Conservation (phyloP, 148 eudicot genomes). For the Gaultheria prostrata region DNA sequence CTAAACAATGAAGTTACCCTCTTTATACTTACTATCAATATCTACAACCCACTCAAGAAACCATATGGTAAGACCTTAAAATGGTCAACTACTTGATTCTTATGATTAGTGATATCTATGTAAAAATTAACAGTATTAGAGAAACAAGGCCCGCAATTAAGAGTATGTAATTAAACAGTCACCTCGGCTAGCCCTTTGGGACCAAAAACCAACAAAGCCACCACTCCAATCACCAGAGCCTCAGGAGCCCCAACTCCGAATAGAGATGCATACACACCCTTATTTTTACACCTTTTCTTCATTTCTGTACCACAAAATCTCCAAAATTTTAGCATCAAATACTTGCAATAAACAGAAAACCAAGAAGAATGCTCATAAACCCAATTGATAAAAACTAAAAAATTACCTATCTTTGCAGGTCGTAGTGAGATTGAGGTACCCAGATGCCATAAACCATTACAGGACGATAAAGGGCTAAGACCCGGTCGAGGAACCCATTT, state of each 20-base stretch:
- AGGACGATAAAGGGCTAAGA: slow-evolving; percentile 36
- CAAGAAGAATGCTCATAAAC: neutral
- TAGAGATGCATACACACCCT: slow-evolving; percentile 74
- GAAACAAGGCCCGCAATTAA: neutral
- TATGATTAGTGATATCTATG: neutral
- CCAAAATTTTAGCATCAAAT: neutral
- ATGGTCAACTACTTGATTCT: neutral
- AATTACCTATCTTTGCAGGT: slow-evolving; percentile 36
- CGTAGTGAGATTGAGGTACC: slow-evolving; percentile 40
- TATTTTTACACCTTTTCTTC: slow-evolving; percentile 49
- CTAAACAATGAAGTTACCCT: neutral
- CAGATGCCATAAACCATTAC: slow-evolving; percentile 54
- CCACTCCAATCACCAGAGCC: slow-evolving; percentile 93
- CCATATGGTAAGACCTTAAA: neutral
- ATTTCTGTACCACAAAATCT: slow-evolving; percentile 43
- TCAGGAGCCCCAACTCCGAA: slow-evolving; percentile 99
- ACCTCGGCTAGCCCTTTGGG: slow-evolving; percentile 99
- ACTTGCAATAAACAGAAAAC: neutral
- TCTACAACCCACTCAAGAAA: neutral
- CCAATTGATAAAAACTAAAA: slow-evolving; percentile 17
- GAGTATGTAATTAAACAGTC: neutral
- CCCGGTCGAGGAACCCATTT: slow-evolving; percentile 48
- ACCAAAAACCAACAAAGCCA: slow-evolving; percentile 93
- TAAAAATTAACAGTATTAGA: neutral
- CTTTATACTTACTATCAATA: neutral